phyloP scores from a whole-genome alignment of 305 asterid genomes.

The Fraxinus paxiana region DNA sequence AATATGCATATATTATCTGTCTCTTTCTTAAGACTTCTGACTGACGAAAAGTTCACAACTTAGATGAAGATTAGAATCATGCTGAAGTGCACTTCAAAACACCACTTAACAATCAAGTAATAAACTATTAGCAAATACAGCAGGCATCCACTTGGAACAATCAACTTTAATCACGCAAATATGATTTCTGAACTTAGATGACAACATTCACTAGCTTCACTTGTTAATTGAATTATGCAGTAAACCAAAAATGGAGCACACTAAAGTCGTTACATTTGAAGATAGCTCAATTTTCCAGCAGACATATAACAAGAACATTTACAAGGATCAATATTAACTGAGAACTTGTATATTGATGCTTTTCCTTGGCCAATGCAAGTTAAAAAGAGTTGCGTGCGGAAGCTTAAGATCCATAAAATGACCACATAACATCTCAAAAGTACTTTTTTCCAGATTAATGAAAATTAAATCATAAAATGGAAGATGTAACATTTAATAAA shows the following conservation, averaged over 20 bases:
- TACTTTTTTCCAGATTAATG: neutral
- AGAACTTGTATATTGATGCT: neutral
- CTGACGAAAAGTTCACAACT: neutral
- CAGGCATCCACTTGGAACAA: neutral
- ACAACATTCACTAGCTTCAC: neutral
- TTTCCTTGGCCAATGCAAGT: conserved; percentile 14
- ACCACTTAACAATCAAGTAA: neutral
- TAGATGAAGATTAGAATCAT: neutral
- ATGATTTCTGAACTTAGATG: neutral
- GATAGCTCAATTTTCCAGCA: neutral
- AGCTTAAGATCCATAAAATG: neutral
- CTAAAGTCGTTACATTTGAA: neutral
- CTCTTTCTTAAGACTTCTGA: neutral
- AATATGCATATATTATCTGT: neutral
- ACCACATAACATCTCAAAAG: neutral
- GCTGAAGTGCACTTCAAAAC: neutral
- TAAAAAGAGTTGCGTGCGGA: neutral
- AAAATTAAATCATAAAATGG: neutral
- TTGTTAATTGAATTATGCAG: neutral
- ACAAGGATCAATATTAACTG: neutral
- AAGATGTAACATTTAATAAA: neutral
- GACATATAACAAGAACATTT: neutral
- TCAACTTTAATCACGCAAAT: neutral
- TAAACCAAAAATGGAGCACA: neutral
- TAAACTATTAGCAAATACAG: too few relatives aligned